Evolutionary conservation across 192 early-diverging fungal genomes (phyloP).

Genomic region (Backusella tarrabulga): DNA sequence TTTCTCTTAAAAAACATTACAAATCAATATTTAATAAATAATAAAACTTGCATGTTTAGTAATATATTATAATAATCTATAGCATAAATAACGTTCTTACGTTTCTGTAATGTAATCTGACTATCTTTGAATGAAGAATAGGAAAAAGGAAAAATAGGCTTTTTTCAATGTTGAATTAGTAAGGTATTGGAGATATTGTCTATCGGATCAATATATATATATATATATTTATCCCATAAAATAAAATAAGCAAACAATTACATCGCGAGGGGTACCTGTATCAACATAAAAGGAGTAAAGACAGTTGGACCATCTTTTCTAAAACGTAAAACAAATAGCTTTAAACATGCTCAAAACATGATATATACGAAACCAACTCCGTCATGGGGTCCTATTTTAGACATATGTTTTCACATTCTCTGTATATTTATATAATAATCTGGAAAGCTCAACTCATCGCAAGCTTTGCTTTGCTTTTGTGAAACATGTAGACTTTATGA

Average conservation of each 20-base stretch:
- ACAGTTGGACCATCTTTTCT: not conserved
- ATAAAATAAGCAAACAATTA: not conserved
- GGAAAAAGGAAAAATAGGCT: not conserved
- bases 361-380: not conserved
- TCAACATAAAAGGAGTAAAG: not conserved
- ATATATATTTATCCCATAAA: not conserved
- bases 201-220: not conserved
- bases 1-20: not conserved
- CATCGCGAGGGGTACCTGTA: not conserved
- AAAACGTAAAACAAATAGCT: not conserved
- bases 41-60: not conserved
- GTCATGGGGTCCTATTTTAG: not conserved
- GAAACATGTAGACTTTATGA: not conserved
- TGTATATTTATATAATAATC: not conserved
- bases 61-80: not conserved
- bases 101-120: not conserved
- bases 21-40: not conserved
- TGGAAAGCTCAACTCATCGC: not conserved
- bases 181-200: not conserved
- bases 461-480: no score
- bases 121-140: not conserved
- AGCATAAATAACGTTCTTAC: not conserved
- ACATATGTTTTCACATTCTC: not conserved
- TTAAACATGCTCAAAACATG: not conserved
- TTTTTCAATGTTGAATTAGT: not conserved